Conservation (phyloP, 495 filamentous ascomycete genomes). For the Podospora didyma region DNA sequence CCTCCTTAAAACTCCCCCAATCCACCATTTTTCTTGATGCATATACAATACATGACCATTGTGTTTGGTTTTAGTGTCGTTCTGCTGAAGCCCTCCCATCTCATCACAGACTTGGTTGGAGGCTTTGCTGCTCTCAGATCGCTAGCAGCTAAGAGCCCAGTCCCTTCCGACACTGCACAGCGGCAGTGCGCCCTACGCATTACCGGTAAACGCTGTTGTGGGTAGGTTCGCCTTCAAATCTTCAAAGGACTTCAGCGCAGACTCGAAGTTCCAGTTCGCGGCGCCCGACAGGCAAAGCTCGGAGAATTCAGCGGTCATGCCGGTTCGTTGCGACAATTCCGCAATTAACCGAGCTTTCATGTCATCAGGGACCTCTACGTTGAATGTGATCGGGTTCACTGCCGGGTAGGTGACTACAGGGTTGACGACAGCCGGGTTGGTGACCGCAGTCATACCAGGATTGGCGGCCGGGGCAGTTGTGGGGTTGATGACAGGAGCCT, state of each 20-base stretch:
- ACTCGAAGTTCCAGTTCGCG: constrained; percentile 71
- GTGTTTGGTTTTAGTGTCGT: background rate
- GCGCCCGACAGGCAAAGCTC: constrained; percentile 59
- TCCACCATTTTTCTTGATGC: background rate
- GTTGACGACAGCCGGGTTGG: background rate
- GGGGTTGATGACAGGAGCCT: background rate
- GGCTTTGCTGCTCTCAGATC: background rate
- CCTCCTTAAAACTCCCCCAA: background rate
- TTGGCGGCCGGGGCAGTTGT: background rate
- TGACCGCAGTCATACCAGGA: background rate
- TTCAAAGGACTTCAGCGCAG: constrained; percentile 63
- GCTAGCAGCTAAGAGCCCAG: background rate
- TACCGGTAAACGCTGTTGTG: constrained; percentile 30
- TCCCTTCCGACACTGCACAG: background rate
- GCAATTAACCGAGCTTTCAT: constrained; percentile 57
- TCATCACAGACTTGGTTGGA: background rate
- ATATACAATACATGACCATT: background rate
- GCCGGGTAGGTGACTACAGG: background rate
- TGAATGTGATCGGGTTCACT: background rate
- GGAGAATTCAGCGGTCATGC: constrained; percentile 69
- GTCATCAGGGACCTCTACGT: constrained; percentile 31
- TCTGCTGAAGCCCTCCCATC: background rate
- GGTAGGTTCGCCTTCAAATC: constrained; percentile 45
- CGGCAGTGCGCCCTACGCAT: constrained; percentile 7
- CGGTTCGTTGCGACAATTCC: constrained; percentile 63